These are phyloP conservation scores for Vitis riparia DNA, from an alignment of 164 flowering plant species.

Conservation along the genomic window DNA sequence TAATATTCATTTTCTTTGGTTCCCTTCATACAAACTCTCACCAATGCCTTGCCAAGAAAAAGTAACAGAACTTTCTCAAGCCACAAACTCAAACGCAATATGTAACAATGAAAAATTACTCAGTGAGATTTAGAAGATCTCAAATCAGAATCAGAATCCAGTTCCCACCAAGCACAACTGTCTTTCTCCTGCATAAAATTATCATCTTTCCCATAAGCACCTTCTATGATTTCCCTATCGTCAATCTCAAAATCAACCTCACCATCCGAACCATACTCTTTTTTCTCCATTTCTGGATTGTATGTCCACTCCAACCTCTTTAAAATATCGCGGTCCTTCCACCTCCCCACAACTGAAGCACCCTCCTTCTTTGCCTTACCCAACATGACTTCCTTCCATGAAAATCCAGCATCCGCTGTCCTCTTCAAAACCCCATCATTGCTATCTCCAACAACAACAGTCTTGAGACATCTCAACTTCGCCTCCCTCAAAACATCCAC, in stretches of 20 bases:
- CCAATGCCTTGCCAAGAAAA: background rate
- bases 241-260: slow-evolving; percentile 25
- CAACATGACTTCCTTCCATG: slow-evolving; percentile 71
- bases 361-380: slow-evolving; percentile 88
- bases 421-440: slow-evolving; percentile 71
- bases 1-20: background rate
- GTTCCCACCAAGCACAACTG: slow-evolving; percentile 63
- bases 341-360: slow-evolving; percentile 53
- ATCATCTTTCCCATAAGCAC: slow-evolving; percentile 22
- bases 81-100: background rate
- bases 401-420: slow-evolving; percentile 68
- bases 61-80: background rate
- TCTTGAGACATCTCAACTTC: slow-evolving; percentile 66
- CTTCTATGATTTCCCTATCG: slow-evolving; percentile 28
- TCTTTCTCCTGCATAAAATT: slow-evolving; percentile 21
- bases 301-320: slow-evolving; percentile 85
- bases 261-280: slow-evolving; percentile 16
- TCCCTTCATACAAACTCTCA: background rate
- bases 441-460: slow-evolving; percentile 80
- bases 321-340: slow-evolving; percentile 81
- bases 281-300: slow-evolving; percentile 41
- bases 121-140: background rate
- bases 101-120: background rate
- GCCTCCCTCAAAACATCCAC: slow-evolving; percentile 71
- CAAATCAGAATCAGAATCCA: slow-evolving; percentile 47